Conservation (phyloP, 495 filamentous ascomycete species). For the Lepraria neglecta region DNA sequence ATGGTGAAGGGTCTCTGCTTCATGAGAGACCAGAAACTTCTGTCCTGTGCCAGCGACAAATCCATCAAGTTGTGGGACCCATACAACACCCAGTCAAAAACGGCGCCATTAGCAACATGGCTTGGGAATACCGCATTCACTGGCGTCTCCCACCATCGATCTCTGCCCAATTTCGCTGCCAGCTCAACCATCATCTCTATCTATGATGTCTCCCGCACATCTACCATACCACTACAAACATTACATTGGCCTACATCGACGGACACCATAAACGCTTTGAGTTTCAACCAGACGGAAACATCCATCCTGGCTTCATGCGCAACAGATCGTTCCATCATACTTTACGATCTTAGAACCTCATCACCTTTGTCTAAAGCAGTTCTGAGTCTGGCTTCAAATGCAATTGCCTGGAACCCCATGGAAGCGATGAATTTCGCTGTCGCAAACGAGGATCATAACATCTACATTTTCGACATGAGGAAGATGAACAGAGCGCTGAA, state of each 20-base stretch:
- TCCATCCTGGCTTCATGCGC: slow-evolving; percentile 78
- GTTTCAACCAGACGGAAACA: slow-evolving; percentile 92
- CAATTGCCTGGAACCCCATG: slow-evolving; percentile 91
- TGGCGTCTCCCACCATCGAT: slow-evolving; percentile 74
- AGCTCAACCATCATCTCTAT: slow-evolving; percentile 76
- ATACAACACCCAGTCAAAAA: slow-evolving; percentile 59
- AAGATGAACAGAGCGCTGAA: slow-evolving; percentile 78
- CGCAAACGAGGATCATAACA: slow-evolving; percentile 69
- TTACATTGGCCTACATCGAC: slow-evolving; percentile 79
- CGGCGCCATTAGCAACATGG: slow-evolving; percentile 69
- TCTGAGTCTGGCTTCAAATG: slow-evolving; percentile 75
- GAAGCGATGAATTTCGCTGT: slow-evolving; percentile 88
- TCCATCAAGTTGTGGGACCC: slow-evolving; percentile 89
- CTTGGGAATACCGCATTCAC: slow-evolving; percentile 78
- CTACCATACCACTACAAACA: slow-evolving; percentile 65
- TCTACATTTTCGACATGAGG: slow-evolving; percentile 81
- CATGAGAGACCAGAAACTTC: slow-evolving; percentile 72
- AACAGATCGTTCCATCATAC: slow-evolving; percentile 75
- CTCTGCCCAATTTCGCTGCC: slow-evolving; percentile 65
- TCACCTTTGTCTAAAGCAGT: slow-evolving; percentile 73
- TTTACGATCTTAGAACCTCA: slow-evolving; percentile 85
- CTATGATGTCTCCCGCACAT: slow-evolving; percentile 74
- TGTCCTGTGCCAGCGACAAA: slow-evolving; percentile 85
- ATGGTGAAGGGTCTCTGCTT: slow-evolving; percentile 90
- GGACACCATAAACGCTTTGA: slow-evolving; percentile 85